Evolutionary conservation across 805 yeast species (phyloP), one percentile per base, ranked within the genome.

Genomic region (Wickerhamiella azymoides): DNA sequence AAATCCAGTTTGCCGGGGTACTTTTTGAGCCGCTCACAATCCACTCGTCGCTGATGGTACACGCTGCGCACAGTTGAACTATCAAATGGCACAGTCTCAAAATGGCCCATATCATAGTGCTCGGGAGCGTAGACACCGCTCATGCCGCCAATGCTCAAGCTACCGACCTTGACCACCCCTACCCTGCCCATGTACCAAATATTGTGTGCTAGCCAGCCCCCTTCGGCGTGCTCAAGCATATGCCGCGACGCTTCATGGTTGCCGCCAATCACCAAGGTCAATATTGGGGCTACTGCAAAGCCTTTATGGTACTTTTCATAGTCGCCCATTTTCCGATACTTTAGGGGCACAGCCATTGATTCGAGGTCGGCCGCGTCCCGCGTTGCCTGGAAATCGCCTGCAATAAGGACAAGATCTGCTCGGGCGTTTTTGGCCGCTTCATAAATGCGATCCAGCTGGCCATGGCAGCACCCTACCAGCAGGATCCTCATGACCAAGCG

Each of bases 181-280:
- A 79, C 73, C 37, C 76, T 74, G 0, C 98, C 98, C 54, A 92
- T 57, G 58, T 77, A 92, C 61, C 80, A 92, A 11, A 92, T 84
- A 51, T 80, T 79, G 1, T 85, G 84, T 1, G 94, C 93, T 1
- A 83, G 88, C 84, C 89, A 92, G 0, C 98, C 98, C 10, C 98
- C 98, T 59, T 71, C 73, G 49, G 74, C 75, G 48, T 88, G 63
- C 53, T 82, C 85, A 49, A 73, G 66, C 50, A 92, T 58, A 58
- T 82, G 84, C 49, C 79, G 76, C 48, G 93, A 83, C 3, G 92
- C 78, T 58, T 92, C 98, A 57, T 92, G 98, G 62, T 92, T 92
- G 0, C 98, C 98, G 2, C 98, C 97, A 36, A 92, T 76, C 53
- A 89, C 81, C 0, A 92, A 53, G 0, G 97, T 89, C 27, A 77